A percentile compares a stretch with the other conserved stretches of the same genome.
phyloP scores from a whole-genome alignment of 2,329 filamentous ascomycete genomes.

The Myriosclerotinia duriaeana region DNA sequence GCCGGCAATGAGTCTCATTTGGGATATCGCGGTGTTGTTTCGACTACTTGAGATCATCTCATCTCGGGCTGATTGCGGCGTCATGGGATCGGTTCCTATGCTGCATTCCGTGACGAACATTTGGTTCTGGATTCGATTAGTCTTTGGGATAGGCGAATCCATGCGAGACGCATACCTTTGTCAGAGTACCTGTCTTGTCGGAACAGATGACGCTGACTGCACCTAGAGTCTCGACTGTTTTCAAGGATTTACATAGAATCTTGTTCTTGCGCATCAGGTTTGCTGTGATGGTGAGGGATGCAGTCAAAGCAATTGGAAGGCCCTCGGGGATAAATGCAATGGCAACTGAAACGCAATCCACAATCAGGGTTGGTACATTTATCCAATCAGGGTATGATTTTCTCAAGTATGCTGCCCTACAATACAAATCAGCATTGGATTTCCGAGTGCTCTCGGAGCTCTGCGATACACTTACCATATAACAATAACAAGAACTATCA shows the following conservation, averaged over 20 bases:
- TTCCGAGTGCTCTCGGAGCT: too few species aligned
- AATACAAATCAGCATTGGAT: constrained; percentile 29
- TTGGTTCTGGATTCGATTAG: constrained; percentile 51
- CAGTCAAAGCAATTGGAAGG: constrained; percentile 65
- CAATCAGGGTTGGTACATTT: constrained; percentile 68
- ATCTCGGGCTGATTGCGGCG: constrained; percentile 48
- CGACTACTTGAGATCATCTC: constrained; percentile 31
- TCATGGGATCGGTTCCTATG: constrained; percentile 52
- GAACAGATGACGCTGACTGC: constrained; percentile 72
- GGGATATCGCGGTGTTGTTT: constrained; percentile 48
- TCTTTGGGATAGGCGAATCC: not conserved
- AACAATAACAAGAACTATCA: constrained; percentile 62
- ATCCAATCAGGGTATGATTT: constrained; percentile 67
- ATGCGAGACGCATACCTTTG: constrained; percentile 38
- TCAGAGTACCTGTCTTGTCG: constrained; percentile 73
- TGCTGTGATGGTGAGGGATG: constrained; percentile 70
- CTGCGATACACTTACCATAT: not conserved
- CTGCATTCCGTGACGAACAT: constrained; percentile 71
- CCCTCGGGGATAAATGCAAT: constrained; percentile 76
- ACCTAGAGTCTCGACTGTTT: constrained; percentile 73
- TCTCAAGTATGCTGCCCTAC: constrained; percentile 68
- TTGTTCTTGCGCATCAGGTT: constrained; percentile 74
- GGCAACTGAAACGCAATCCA: constrained; percentile 43
- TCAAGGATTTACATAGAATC: constrained; percentile 74
- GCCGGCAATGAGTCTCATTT: constrained; percentile 60